Evolutionary conservation across 768 basidiomycete species (phyloP).

Genomic region (Amanita rimosa): DNA sequence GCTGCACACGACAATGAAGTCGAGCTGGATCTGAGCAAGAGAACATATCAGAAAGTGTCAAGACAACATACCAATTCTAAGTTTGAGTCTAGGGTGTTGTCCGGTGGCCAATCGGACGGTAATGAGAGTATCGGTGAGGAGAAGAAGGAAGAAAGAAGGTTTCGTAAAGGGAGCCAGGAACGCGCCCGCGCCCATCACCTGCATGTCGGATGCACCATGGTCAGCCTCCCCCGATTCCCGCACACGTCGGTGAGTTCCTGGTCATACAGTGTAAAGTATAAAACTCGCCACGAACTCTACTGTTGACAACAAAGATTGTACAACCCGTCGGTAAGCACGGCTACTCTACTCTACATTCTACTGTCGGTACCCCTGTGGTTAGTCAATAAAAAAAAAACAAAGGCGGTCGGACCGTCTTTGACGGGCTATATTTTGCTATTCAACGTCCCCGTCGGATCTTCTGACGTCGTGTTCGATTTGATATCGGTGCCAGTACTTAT

Average conservation of each 20-base stretch:
- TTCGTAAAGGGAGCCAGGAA: slow-evolving; percentile 2
- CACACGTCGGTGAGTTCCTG: no score
- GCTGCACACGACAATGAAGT: not conserved
- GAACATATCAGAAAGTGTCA: not conserved
- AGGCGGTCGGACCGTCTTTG: no score
- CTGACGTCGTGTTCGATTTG: not conserved
- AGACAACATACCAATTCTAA: not conserved
- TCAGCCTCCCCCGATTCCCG: slow-evolving; percentile 2
- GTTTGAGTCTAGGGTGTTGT: not conserved
- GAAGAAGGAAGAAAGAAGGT: not conserved
- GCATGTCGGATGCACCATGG: no score
- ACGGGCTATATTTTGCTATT: not conserved
- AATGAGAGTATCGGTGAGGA: not conserved
- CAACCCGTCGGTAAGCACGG: no score
- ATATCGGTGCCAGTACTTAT: not conserved
- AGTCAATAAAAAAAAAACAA: no score
- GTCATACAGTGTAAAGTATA: no score
- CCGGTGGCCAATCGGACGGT: slow-evolving; percentile 2
- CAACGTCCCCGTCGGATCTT: not conserved
- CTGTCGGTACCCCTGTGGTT: no score
- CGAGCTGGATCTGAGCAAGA: not conserved
- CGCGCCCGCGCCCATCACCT: slow-evolving; percentile 1
- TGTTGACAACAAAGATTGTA: no score
- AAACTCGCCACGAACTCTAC: no score
- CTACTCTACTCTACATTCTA: no score